Conservation (phyloP, 805 yeast genomes). For the Wickerhamiella musiphila region DNA sequence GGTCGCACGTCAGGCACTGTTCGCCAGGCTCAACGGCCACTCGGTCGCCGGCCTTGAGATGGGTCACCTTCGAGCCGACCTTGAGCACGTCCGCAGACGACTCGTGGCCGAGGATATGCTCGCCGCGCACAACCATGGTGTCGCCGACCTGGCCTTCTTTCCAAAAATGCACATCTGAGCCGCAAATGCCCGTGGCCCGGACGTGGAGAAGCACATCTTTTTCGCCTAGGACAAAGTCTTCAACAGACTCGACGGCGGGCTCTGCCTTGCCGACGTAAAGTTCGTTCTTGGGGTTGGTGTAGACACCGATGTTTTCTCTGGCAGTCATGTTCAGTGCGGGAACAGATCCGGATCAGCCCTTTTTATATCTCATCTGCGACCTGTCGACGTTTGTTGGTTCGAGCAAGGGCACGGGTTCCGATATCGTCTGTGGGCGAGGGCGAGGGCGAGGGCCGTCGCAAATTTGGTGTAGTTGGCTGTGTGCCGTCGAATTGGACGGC, state of each 20-base stretch:
- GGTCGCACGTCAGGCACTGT: constrained; percentile 28
- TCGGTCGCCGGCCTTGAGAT: constrained; percentile 27
- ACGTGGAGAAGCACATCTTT: constrained; percentile 38
- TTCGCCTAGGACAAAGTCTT: constrained; percentile 17
- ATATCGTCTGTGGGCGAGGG: no score
- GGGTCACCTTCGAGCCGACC: constrained; percentile 27
- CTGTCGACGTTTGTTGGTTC: no score
- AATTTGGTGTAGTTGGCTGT: no score
- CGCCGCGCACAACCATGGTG: constrained; percentile 40
- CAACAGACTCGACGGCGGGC: constrained; percentile 15
- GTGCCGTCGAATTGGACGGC: no score
- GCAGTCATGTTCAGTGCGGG: no score
- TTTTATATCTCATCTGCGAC: no score
- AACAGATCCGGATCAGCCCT: no score
- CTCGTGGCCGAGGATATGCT: constrained; percentile 37
- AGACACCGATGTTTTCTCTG: constrained; percentile 17
- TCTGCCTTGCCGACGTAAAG: constrained; percentile 17
- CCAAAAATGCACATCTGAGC: constrained; percentile 56
- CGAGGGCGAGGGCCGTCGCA: no score
- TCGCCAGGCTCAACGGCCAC: constrained; percentile 33
- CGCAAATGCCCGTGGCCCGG: constrained; percentile 56
- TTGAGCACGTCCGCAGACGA: constrained; percentile 30
- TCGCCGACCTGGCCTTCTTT: constrained; percentile 44
- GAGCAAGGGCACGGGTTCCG: no score
- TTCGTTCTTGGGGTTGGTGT: constrained; percentile 20